Percentiles rank a stretch among this genome's conserved stretches.
Conservation (phyloP, 2,329 filamentous ascomycete species). For the Ophiocordyceps camponoti-floridani region DNA sequence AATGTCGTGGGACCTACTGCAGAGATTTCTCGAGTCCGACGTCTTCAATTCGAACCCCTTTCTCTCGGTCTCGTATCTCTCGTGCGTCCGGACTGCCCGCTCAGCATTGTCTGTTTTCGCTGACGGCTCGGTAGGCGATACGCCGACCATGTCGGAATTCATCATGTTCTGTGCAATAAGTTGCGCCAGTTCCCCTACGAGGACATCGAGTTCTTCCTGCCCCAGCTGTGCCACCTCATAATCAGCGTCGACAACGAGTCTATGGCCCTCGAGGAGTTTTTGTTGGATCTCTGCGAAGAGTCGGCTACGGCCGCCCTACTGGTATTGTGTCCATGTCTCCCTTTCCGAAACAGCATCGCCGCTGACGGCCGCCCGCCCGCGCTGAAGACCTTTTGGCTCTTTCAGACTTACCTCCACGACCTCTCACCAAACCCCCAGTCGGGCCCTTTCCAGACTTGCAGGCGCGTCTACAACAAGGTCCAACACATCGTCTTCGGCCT, state of each 20-base stretch:
- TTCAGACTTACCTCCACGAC: constrained; percentile 76
- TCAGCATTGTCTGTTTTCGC: neutral
- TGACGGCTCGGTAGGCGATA: constrained; percentile 43
- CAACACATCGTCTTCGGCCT: constrained; percentile 75
- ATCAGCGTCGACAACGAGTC: constrained; percentile 83
- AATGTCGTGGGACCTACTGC: constrained; percentile 76
- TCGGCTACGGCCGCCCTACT: constrained; percentile 70
- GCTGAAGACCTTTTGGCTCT: constrained; percentile 68
- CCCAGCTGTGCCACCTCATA: constrained; percentile 73
- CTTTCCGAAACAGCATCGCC: neutral
- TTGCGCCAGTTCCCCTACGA: constrained; percentile 77
- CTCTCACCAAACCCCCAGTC: constrained; percentile 58
- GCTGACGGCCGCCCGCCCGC: neutral
- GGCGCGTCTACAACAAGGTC: constrained; percentile 73
- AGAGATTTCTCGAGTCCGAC: constrained; percentile 83
- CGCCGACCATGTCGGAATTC: constrained; percentile 76
- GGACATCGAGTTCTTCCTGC: constrained; percentile 85
- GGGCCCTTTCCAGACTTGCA: constrained; percentile 64
- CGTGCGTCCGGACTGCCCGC: constrained; percentile 35
- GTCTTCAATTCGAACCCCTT: constrained; percentile 86
- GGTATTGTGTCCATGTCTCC: constrained; percentile 29
- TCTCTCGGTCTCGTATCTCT: constrained; percentile 74
- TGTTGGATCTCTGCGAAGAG: constrained; percentile 72
- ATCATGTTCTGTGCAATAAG: constrained; percentile 79
- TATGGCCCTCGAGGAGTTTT: constrained; percentile 78